phyloP scores from a whole-genome alignment of 345 rosid genomes.

The Leavenworthia alabamica region DNA sequence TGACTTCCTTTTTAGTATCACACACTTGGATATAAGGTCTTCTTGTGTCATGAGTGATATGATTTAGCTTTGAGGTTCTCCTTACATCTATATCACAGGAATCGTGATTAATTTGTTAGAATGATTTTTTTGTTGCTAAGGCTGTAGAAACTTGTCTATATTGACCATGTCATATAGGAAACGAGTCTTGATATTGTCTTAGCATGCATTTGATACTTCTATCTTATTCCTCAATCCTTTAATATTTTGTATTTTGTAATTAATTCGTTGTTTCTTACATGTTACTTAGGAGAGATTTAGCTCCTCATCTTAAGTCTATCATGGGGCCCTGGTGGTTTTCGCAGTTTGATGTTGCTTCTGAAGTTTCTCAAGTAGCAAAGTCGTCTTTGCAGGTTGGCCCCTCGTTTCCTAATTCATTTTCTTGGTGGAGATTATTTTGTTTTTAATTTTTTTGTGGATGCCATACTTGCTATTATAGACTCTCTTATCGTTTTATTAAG shows the following conservation, averaged over 20 bases:
- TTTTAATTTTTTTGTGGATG: slow-evolving; percentile 3
- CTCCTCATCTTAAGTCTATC: slow-evolving; percentile 72
- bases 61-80: slow-evolving; percentile 2
- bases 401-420: neutral
- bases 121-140: slow-evolving; percentile 12
- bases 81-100: neutral
- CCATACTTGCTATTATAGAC: neutral
- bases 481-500: neutral
- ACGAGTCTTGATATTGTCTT: slow-evolving; percentile 11
- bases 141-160: slow-evolving; percentile 1
- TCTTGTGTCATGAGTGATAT: slow-evolving; percentile 5
- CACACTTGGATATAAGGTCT: slow-evolving; percentile 8
- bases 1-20: slow-evolving; percentile 1
- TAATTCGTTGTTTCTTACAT: slow-evolving; percentile 21
- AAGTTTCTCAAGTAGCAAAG: slow-evolving; percentile 88
- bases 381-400: slow-evolving; percentile 69
- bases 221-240: neutral
- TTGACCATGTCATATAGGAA: slow-evolving; percentile 8
- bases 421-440: no score
- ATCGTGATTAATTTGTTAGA: neutral
- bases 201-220: neutral
- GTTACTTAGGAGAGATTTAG: slow-evolving; percentile 75
- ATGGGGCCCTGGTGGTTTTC: slow-evolving; percentile 99
- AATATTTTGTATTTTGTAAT: neutral
- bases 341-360: slow-evolving; percentile 78